Evolutionary conservation across 257 asterid species (phyloP).

Genomic region (Anisodus acutangulus): DNA sequence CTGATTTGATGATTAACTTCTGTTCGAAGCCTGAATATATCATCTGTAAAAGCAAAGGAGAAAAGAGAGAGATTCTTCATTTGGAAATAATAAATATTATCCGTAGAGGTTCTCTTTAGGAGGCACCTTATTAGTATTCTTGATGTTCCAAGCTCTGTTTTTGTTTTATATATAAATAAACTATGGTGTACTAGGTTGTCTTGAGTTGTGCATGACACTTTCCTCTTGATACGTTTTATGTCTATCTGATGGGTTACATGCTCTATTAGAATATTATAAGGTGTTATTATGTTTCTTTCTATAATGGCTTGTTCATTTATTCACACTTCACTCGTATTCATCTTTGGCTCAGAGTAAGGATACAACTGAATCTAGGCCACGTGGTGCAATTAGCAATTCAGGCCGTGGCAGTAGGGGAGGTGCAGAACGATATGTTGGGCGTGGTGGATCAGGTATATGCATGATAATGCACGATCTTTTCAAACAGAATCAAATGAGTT

Average conservation of each 20-base stretch:
- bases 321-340: slow-evolving; percentile 24
- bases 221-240: slow-evolving; percentile 21
- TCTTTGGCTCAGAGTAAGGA: slow-evolving; percentile 64
- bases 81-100: background rate
- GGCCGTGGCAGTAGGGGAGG: slow-evolving; percentile 64
- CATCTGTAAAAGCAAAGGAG: background rate
- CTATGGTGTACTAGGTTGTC: background rate
- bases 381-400: slow-evolving; percentile 59
- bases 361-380: slow-evolving; percentile 60
- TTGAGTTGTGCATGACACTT: background rate
- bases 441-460: slow-evolving; percentile 66
- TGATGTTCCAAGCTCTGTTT: background rate
- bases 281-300: background rate
- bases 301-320: background rate
- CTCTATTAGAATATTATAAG: slow-evolving; percentile 1
- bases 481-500: background rate
- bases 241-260: slow-evolving; percentile 1
- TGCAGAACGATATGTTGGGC: slow-evolving; percentile 57
- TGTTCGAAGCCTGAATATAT: background rate
- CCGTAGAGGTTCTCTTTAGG: background rate
- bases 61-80: background rate
- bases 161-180: background rate
- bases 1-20: background rate
- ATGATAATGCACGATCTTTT: slow-evolving; percentile 8
- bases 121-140: background rate